phyloP scores from a whole-genome alignment of 2,329 filamentous ascomycete species.

The Atkinsonella hypoxylon region DNA sequence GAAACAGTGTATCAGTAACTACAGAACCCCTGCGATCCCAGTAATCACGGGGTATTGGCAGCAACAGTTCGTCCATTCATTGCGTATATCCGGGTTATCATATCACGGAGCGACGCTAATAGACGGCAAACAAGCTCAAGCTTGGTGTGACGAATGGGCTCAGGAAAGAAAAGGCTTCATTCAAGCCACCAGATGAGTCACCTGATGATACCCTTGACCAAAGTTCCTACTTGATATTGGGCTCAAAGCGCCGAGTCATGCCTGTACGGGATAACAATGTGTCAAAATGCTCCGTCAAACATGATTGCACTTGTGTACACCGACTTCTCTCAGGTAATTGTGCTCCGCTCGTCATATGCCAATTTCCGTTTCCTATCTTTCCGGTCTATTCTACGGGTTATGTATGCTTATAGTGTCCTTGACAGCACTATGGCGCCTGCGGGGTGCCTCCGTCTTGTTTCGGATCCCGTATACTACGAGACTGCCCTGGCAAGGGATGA shows the following conservation, averaged over 20 bases:
- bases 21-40: background rate
- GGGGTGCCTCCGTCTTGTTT: conserved; percentile 1
- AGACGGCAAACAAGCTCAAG: background rate
- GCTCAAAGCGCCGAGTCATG: background rate
- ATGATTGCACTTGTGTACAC: background rate
- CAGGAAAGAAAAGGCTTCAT: background rate
- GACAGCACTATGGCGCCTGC: conserved; percentile 1
- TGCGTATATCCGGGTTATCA: background rate
- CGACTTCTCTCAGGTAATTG: background rate
- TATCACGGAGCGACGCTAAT: background rate
- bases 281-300: conserved; percentile 2
- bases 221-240: background rate
- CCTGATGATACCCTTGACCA: background rate
- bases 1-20: background rate
- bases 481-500: conserved; percentile 3
- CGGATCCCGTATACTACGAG: conserved; percentile 2
- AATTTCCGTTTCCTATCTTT: background rate
- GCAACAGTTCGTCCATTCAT: background rate
- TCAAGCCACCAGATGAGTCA: background rate
- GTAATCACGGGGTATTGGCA: background rate
- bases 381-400: background rate
- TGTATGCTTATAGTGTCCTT: background rate
- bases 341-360: background rate
- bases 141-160: conserved; percentile 3
- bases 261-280: background rate